These are phyloP conservation scores for Coprinopsis sp. DNA, from an alignment of 768 basidiomycete species.

Conservation along the genomic window DNA sequence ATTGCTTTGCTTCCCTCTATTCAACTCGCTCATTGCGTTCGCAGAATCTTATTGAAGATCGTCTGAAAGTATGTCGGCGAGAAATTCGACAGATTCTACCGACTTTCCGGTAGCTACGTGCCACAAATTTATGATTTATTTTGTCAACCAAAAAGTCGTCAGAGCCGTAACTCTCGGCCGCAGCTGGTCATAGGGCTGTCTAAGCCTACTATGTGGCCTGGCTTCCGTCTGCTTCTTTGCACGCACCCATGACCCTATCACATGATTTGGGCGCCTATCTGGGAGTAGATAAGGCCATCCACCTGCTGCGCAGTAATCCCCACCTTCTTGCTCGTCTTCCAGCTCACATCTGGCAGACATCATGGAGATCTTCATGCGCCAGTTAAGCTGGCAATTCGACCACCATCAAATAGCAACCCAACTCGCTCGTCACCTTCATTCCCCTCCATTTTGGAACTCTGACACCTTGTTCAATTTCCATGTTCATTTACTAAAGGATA, in stretches of 20 bases:
- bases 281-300: neutral
- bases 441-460: slow-evolving; percentile 29
- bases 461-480: slow-evolving; percentile 46
- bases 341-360: neutral
- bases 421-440: slow-evolving; percentile 45
- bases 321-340: slow-evolving; percentile 2
- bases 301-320: neutral
- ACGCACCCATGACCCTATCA: neutral
- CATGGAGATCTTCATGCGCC: slow-evolving; percentile 41
- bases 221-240: neutral
- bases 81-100: slow-evolving; percentile 62
- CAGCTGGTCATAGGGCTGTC: too few species aligned
- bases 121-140: neutral
- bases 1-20: neutral
- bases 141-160: too few species aligned
- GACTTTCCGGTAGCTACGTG: slow-evolving; percentile 12
- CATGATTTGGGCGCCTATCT: slow-evolving; percentile 7
- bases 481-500: slow-evolving; percentile 42
- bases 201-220: too few species aligned
- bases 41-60: slow-evolving; percentile 59
- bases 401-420: slow-evolving; percentile 26
- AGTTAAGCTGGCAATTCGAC: slow-evolving; percentile 28
- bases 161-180: too few species aligned
- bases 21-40: slow-evolving; percentile 1
- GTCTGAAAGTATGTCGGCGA: slow-evolving; percentile 48